A percentile compares a stretch with the other conserved stretches of the same genome.
Evolutionary conservation across 2,329 filamentous ascomycete species (phyloP).

Genomic region (Epichloe uncinata): DNA sequence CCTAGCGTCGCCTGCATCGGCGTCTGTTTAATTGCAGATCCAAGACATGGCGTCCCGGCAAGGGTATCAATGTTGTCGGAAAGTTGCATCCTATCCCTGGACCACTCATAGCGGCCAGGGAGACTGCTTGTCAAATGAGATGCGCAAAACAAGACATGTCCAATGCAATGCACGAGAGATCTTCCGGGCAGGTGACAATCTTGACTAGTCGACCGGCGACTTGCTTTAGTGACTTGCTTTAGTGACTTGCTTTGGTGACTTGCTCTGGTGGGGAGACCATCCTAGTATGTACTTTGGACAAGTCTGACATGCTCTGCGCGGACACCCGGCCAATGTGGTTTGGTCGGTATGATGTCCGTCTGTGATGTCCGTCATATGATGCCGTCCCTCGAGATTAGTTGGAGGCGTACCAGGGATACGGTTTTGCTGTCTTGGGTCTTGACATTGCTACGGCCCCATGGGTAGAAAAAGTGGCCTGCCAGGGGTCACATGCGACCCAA

Average conservation of each 20-base stretch:
- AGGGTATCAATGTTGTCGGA: not conserved
- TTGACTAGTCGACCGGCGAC: not conserved
- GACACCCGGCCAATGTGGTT: not conserved
- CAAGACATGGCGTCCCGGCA: conserved; percentile 5
- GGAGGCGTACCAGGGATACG: not conserved
- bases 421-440: not conserved
- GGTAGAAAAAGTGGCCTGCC: not conserved
- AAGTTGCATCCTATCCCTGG: not conserved
- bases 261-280: not conserved
- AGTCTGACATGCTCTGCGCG: not conserved
- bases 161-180: not conserved
- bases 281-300: not conserved
- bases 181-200: conserved; percentile 6
- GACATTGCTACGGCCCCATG: too few species aligned
- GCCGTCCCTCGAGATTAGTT: not conserved
- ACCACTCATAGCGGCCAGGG: not conserved
- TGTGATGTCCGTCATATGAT: conserved; percentile 1
- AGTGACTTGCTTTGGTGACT: too few species aligned
- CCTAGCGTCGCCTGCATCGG: not conserved
- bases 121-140: not conserved
- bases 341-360: not conserved
- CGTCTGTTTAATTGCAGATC: not conserved
- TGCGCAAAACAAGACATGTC: not conserved
- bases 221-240: not conserved
- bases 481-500: not conserved